phyloP scores from a whole-genome alignment of 2,329 filamentous ascomycete species.

The Blastomyces silverae region DNA sequence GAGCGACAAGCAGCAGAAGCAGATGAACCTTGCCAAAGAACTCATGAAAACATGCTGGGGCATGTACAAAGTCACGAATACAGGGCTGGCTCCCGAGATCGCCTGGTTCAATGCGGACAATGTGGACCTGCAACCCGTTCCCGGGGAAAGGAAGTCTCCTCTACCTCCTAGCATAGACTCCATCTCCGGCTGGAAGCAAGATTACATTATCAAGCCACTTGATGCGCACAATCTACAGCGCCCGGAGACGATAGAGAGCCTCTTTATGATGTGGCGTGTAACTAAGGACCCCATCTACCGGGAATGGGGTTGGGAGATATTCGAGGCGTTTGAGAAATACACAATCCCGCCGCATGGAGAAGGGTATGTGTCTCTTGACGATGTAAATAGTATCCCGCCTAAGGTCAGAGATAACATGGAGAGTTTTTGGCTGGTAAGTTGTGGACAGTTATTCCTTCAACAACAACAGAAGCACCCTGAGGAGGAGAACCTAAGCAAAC shows the following conservation, averaged over 20 bases:
- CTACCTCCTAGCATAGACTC: slow-evolving; percentile 23
- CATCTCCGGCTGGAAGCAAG: slow-evolving; percentile 57
- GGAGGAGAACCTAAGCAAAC: background rate
- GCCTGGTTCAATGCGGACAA: slow-evolving; percentile 71
- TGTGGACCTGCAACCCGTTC: slow-evolving; percentile 30
- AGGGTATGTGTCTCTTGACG: slow-evolving; percentile 73
- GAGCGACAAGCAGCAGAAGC: slow-evolving; percentile 71
- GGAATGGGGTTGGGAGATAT: slow-evolving; percentile 99
- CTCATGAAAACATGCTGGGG: slow-evolving; percentile 97
- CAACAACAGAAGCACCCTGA: background rate
- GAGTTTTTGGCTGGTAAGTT: slow-evolving; percentile 76
- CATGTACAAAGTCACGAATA: slow-evolving; percentile 87
- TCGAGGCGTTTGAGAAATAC: slow-evolving; percentile 80
- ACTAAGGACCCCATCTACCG: slow-evolving; percentile 84
- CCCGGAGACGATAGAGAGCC: slow-evolving; percentile 86
- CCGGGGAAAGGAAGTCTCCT: slow-evolving; percentile 29
- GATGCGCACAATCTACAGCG: slow-evolving; percentile 90
- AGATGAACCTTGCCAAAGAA: slow-evolving; percentile 80
- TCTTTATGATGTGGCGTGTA: slow-evolving; percentile 99
- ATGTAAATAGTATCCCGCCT: slow-evolving; percentile 67
- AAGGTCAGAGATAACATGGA: slow-evolving; percentile 85
- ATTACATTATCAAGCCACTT: slow-evolving; percentile 71
- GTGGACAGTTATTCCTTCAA: background rate
- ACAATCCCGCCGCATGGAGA: slow-evolving; percentile 44
- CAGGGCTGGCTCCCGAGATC: slow-evolving; percentile 90